Percentiles rank a stretch among this genome's conserved stretches.
phyloP scores from a whole-genome alignment of 2,329 filamentous ascomycete genomes.

The Colletotrichum simmondsii region DNA sequence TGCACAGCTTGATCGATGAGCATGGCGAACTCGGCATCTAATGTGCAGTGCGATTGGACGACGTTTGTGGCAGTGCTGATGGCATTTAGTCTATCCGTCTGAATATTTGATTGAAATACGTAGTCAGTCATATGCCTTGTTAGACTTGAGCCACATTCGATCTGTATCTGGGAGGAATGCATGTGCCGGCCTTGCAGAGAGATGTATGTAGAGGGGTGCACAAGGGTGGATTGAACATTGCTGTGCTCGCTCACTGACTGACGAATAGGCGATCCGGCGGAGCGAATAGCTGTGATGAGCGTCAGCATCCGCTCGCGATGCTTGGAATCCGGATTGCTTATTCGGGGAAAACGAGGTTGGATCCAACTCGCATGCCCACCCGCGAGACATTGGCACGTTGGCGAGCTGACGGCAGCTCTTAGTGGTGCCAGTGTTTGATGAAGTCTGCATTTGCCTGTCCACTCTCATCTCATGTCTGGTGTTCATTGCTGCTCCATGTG shows the following conservation, averaged over 20 bases:
- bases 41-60: background rate
- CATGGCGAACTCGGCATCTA: background rate
- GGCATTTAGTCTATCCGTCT: background rate
- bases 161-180: conserved; percentile 3
- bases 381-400: background rate
- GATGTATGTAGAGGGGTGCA: background rate
- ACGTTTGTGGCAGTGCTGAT: background rate
- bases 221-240: background rate
- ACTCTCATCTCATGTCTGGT: conserved; percentile 15
- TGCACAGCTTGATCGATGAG: background rate
- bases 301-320: conserved; percentile 18
- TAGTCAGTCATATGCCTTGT: background rate
- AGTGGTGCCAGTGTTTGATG: conserved; percentile 19
- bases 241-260: background rate
- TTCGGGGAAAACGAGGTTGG: background rate
- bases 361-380: background rate
- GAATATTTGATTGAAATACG: background rate
- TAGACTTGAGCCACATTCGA: background rate
- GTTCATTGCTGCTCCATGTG: conserved; percentile 1
- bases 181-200: conserved; percentile 14
- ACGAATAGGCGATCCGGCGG: conserved; percentile 7
- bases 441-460: conserved; percentile 9
- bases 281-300: background rate
- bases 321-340: background rate
- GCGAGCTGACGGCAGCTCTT: background rate